Conservation (phyloP, 2,329 filamentous ascomycete genomes). For the Paecilomyces niveus region DNA sequence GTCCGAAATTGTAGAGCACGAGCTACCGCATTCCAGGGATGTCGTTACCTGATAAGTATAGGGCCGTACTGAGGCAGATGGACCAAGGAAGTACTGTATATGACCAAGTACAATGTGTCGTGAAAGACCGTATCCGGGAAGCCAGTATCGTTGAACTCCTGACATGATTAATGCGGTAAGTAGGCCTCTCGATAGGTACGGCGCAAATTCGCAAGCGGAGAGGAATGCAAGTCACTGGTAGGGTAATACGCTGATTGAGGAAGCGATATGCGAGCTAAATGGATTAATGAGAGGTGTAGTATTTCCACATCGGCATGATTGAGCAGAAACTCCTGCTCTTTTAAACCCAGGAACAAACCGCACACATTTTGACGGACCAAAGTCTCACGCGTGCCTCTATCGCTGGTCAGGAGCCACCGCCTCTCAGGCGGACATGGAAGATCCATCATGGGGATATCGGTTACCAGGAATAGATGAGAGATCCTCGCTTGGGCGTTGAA, state of each 20-base stretch:
- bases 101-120: constrained; percentile 43
- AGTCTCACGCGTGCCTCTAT: not conserved
- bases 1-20: not conserved
- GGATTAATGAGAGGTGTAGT: not conserved
- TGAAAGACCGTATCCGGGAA: constrained; percentile 43
- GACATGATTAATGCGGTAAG: constrained; percentile 21
- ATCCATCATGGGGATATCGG: not conserved
- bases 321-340: not conserved
- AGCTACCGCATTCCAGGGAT: not conserved
- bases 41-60: constrained; percentile 40
- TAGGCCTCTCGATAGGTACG: constrained; percentile 3
- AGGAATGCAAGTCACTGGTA: not conserved
- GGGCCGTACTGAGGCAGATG: constrained; percentile 39
- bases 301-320: not conserved
- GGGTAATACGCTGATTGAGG: not conserved
- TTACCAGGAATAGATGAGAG: not conserved
- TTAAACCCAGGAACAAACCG: not conserved
- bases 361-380: not conserved
- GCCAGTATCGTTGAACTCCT: constrained; percentile 39
- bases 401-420: not conserved
- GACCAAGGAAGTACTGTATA: constrained; percentile 43
- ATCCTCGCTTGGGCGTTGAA: not conserved
- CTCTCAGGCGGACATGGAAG: not conserved
- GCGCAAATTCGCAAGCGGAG: not conserved
- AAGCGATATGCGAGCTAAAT: not conserved